Evolutionary conservation across 345 rosid species (phyloP).

Genomic region (Chamaenerion angustifolium): DNA sequence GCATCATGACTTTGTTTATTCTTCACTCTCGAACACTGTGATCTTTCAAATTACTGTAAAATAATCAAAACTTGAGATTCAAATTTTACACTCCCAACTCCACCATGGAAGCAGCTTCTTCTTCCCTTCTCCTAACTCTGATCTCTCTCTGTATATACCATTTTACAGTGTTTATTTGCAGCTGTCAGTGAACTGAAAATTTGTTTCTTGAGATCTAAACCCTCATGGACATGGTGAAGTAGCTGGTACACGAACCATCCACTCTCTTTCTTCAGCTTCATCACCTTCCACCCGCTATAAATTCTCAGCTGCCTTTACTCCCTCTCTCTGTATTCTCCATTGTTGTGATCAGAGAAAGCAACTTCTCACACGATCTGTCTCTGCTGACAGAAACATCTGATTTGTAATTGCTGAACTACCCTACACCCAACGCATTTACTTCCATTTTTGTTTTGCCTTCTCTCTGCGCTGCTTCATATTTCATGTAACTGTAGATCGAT

Average conservation of each 20-base stretch:
- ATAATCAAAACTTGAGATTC: background rate
- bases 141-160: too few relatives aligned
- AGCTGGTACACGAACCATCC: conserved; percentile 7
- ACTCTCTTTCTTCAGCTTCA: background rate
- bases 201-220: background rate
- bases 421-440: background rate
- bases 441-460: background rate
- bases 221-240: too few relatives aligned
- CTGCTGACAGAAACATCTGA: too few relatives aligned
- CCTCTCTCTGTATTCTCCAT: background rate
- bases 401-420: too few relatives aligned
- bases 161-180: background rate
- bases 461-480: too few relatives aligned
- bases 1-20: too few relatives aligned
- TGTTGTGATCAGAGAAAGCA: too few relatives aligned
- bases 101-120: conserved; percentile 5
- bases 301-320: background rate
- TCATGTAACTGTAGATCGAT: too few relatives aligned
- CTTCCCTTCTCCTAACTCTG: background rate
- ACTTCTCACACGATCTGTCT: too few relatives aligned
- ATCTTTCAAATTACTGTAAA: background rate
- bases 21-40: too few relatives aligned
- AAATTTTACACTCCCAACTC: background rate
- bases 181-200: background rate
- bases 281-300: background rate